Percentiles rank a stretch among this genome's conserved stretches.
These are phyloP conservation scores for Colletotrichum godetiae DNA, from an alignment of 2,329 filamentous ascomycete genomes.

Conservation along the genomic window DNA sequence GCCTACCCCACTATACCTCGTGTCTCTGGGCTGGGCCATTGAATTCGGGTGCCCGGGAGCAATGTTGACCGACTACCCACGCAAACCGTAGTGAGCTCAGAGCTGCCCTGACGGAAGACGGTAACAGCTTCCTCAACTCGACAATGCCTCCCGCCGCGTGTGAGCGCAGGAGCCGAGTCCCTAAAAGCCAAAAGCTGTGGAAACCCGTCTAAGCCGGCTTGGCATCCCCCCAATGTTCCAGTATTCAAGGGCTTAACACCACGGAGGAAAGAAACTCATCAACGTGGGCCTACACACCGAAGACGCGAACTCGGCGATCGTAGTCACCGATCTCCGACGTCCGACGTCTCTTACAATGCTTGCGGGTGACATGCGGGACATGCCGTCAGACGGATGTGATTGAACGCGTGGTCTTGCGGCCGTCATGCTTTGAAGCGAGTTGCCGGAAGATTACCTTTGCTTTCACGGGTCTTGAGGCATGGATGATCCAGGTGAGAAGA, in stretches of 20 bases:
- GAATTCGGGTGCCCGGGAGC: conserved; percentile 2
- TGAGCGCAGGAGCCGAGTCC: background rate
- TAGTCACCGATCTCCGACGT: conserved; percentile 27
- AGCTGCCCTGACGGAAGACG: background rate
- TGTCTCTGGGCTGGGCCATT: background rate
- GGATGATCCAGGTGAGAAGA: background rate
- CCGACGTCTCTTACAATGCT: background rate
- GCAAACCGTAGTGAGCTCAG: too few species aligned
- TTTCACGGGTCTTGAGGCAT: background rate
- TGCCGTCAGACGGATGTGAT: conserved; percentile 14
- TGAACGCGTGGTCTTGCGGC: conserved; percentile 13
- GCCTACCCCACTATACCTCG: background rate
- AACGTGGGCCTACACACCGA: background rate
- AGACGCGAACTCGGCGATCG: conserved; percentile 20
- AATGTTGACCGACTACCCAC: background rate
- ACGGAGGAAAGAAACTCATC: background rate
- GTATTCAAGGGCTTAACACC: background rate
- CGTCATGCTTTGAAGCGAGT: conserved; percentile 2
- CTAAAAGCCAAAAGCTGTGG: background rate
- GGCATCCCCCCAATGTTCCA: background rate
- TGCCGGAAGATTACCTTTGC: background rate
- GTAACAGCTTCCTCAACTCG: background rate
- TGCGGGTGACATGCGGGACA: conserved; percentile 8
- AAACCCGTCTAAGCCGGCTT: background rate
- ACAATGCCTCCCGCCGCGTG: background rate